Evolutionary conservation across 495 filamentous ascomycete genomes (phyloP), one percentile per base, ranked within the genome.

Genomic region (Xylaria sp.): DNA sequence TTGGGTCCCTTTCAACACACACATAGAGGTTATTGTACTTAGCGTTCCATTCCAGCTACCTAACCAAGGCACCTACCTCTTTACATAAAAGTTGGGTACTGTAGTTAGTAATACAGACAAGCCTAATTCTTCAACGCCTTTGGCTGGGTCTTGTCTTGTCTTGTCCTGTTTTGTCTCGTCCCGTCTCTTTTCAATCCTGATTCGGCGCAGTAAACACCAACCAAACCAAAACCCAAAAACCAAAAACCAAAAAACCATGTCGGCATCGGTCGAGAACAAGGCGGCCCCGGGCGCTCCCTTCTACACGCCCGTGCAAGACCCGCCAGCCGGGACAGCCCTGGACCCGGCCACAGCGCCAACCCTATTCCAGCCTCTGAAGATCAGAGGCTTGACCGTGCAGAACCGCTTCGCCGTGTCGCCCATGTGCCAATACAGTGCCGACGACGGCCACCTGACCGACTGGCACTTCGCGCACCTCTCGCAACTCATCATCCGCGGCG

Each of bases 401-500:
- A 95, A 97, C 79, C 89, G 93, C 64, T 87, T 93, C 71, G 85
- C 85, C 26, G 80, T 84, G 33, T 73, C 78, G 67, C 90, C 90
- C 44, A 89, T 92, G 84, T 93, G 92, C 84, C 90, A 86, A 75
- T 94, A 93, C 78, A 90, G 86, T 14, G 85, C 90, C 19, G 83
- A 89, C 35, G 82, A 90, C 61, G 92, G 92, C 24, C 89, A 90
- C 74, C 79, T 90, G 26, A 93, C 91, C 5, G 88, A 90, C 67
- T 95, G 85, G 82, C 92, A 94, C 77, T 80, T 93, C 40, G 82
- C 83, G 12, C 90, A 82, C 84, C 84, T 93, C 2, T 88, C 90
- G 68, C 82, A 88, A 69, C 86, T 90, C 64, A 86, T 89, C 43
- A 80, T 88, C 68, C 90, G 89, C 72, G 92, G 92, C 43, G 86